A percentile compares a stretch with the other conserved stretches of the same genome.
Evolutionary conservation across 2,329 filamentous ascomycete genomes (phyloP).

Genomic region (Apiospora malaysiana): DNA sequence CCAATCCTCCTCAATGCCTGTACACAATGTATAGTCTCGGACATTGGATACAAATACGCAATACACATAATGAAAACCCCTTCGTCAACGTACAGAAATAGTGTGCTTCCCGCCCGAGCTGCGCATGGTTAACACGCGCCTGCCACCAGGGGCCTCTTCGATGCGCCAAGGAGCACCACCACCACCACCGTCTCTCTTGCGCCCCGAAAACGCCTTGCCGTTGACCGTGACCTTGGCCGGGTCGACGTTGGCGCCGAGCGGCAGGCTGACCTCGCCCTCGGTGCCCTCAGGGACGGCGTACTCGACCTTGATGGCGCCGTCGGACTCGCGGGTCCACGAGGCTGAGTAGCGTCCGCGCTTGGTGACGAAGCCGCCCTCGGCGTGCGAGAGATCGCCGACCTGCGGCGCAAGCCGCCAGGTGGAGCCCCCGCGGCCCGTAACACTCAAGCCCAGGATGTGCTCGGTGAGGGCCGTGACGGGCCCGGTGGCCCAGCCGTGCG

Average conservation of each 20-base stretch:
- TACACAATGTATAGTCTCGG: neutral
- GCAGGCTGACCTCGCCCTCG: constrained; percentile 33
- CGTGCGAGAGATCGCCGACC: constrained; percentile 45
- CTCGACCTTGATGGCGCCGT: constrained; percentile 31
- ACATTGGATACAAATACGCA: neutral
- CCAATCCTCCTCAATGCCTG: neutral
- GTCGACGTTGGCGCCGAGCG: constrained; percentile 25
- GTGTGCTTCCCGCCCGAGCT: constrained; percentile 1
- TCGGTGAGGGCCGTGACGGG: constrained; percentile 53
- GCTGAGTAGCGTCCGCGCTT: constrained; percentile 45
- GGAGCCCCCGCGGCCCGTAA: constrained; percentile 43
- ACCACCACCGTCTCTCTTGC: neutral
- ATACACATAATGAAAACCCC: neutral
- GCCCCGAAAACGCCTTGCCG: neutral
- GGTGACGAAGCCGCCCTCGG: constrained; percentile 48
- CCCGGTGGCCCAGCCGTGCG: constrained; percentile 56
- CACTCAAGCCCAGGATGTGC: constrained; percentile 48
- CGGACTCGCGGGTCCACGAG: constrained; percentile 33
- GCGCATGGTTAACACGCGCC: neutral
- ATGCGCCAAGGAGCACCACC: neutral
- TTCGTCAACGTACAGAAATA: constrained; percentile 1
- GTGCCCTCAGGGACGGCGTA: constrained; percentile 36
- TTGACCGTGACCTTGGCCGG: constrained; percentile 5
- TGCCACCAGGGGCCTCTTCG: constrained; percentile 3
- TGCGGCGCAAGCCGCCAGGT: constrained; percentile 47